Base-by-base conservation (phyloP, 2,329 filamentous ascomycete species). In the Aspergillus puulaauensis region DNA sequence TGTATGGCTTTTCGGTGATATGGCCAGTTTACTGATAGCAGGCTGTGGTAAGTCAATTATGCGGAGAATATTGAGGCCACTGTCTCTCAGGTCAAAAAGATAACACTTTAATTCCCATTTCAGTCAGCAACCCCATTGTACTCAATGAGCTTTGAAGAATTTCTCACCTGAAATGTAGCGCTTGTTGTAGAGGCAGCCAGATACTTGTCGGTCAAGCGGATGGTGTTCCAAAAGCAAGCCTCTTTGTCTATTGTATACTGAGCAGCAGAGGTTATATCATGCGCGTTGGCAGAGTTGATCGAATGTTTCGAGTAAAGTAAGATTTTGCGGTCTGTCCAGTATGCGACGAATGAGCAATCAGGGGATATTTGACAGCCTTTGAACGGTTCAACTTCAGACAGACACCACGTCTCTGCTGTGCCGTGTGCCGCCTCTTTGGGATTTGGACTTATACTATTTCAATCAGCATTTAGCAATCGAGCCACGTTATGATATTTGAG, bases 351-450 rank as follows among this genome's bases (percentile, higher is more conserved):
- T 3, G 39, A 43, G 8, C 40, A 31, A 11, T 53, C 40, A 3
- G 51, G 51, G n/a, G 51, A 53, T 8, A 53, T 53, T 17, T 44
- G 39, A 11, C 51, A 53, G 14, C 51, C 51, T 19, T 53, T 53
- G 19, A 45, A 37, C 17, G 51, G 41, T 14, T 44, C 40, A 33
- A n/a, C 24, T 5, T 44, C 41, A 14, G 51, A 53, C 15, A 53
- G 21, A 9, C n/a, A 44, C 51, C 51, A 53, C 4, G 12, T 21
- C 9, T 53, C 24, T 2, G 45, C 40, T 4, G 3, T 35, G 11
- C 3, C 21, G 8, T 14, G 6, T 1, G n/a, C 12, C 1, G 17
- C 2, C 21, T 45, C 41, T 2, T 5, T 14, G 2, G 3, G 17
- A 9, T 23, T 45, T 12, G 11, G 12, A 5, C 3, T 23, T n/a